Evolutionary conservation across 2,329 filamentous ascomycete species (phyloP).

Genomic region (Alternaria consortialis): DNA sequence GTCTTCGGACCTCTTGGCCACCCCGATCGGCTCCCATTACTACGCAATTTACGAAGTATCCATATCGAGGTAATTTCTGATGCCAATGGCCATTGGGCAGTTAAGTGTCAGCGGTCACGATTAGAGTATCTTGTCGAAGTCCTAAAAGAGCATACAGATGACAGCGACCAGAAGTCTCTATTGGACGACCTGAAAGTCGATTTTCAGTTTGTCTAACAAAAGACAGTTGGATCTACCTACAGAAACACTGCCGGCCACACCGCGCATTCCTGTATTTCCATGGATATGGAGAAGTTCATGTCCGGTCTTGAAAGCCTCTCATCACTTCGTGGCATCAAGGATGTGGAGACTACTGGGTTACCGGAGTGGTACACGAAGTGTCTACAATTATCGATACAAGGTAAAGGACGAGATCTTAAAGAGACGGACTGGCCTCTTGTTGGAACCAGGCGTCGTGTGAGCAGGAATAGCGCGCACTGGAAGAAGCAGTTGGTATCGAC

Average conservation of each 20-base stretch:
- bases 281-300: constrained; percentile 19
- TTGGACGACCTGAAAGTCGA: constrained; percentile 22
- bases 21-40: constrained; percentile 17
- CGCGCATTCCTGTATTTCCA: not conserved
- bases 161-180: constrained; percentile 25
- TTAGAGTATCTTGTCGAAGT: constrained; percentile 32
- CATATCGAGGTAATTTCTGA: constrained; percentile 14
- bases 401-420: constrained; percentile 27
- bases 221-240: not conserved
- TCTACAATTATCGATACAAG: constrained; percentile 30
- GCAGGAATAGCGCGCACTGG: constrained; percentile 5
- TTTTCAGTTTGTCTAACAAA: not conserved
- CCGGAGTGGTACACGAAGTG: constrained; percentile 33
- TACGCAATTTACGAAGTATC: constrained; percentile 31
- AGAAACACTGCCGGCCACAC: too few relatives aligned
- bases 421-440: constrained; percentile 30
- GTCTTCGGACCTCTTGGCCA: constrained; percentile 31
- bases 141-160: constrained; percentile 31
- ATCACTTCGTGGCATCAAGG: constrained; percentile 25
- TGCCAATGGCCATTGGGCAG: constrained; percentile 16
- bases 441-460: constrained; percentile 8
- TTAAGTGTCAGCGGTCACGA: constrained; percentile 27
- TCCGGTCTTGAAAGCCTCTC: constrained; percentile 31
- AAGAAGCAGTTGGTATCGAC: constrained; percentile 6
- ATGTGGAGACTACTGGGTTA: constrained; percentile 25